phyloP scores from a whole-genome alignment of 1,284 basidiomycete species.

The Cutaneotrichosporon cyanovorans region DNA sequence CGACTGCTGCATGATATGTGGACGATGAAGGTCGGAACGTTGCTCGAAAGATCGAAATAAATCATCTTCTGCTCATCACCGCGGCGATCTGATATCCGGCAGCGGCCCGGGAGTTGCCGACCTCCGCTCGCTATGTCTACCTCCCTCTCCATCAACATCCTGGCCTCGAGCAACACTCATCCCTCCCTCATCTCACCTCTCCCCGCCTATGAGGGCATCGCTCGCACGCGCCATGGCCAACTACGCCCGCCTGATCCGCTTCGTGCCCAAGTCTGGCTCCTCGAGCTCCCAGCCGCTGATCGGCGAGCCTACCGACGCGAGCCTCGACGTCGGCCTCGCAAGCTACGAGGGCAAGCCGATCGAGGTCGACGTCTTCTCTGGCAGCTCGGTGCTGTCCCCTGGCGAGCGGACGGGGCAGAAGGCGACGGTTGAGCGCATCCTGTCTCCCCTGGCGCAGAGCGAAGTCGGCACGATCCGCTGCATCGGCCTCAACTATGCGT shows the following conservation, averaged over 20 bases:
- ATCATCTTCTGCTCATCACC: no score
- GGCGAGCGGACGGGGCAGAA: constrained; percentile 36
- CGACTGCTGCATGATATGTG: no score
- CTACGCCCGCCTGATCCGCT: constrained; percentile 37
- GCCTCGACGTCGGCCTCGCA: constrained; percentile 45
- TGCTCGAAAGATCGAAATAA: no score
- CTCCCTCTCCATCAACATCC: no score
- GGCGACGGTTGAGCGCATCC: constrained; percentile 28
- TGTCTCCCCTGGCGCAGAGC: constrained; percentile 35
- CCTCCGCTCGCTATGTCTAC: not conserved
- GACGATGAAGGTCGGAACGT: no score
- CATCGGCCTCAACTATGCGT: constrained; percentile 44
- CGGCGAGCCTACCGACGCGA: constrained; percentile 39
- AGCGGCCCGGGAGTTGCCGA: no score
- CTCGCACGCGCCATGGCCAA: constrained; percentile 17
- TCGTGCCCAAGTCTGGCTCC: constrained; percentile 19
- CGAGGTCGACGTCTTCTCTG: constrained; percentile 37
- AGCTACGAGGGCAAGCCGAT: constrained; percentile 23
- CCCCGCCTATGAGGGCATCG: constrained; percentile 13
- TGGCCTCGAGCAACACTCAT: not conserved
- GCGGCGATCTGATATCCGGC: no score
- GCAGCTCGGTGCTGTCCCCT: constrained; percentile 30
- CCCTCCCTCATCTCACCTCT: not conserved
- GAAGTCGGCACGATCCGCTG: constrained; percentile 43
- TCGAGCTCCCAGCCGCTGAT: constrained; percentile 18